Evolutionary conservation across 2,329 filamentous ascomycete genomes (phyloP), one percentile per base, ranked within the genome.

Genomic region (Ophiocordyceps unilateralis): DNA sequence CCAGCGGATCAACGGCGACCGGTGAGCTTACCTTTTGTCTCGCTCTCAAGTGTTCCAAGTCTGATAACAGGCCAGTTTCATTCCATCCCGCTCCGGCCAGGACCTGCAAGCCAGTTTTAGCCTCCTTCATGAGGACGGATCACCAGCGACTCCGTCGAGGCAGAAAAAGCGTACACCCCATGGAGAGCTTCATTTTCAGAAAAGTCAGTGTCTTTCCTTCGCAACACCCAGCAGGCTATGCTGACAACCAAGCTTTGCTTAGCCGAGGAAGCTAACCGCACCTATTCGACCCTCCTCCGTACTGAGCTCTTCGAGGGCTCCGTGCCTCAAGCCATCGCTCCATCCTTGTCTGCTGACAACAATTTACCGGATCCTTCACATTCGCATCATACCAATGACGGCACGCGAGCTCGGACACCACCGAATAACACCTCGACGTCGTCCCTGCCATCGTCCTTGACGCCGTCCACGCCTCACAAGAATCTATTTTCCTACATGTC

Each of bases 401-500:
- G 78, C 41, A 81, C 78, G 41, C 73, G 83, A 54, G 82, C 84
- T 41, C 78, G 82, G 50, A 95, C 89, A 6, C 88, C 88, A 39
- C 88, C 88, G 22, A 77, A 72, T 45, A 77, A 78, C 51, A 61
- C 63, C 17, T 67, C 76, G 14, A 65, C 71, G 14, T 68, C 76
- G 12, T 69, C 74, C 21, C 62, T 87, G n/a, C 79, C 83, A 11
- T 74, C 81, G 2, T 80, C 77, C 44, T 70, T 91, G 45, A 94
- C 89, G 0, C 91, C 91, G 0, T 93, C 89, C 1, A 98, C 91
- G 4, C 91, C 91, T 10, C 87, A 94, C 62, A 96, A 95, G 65
- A 98, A 98, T 51, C 75, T 98, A 34, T 96, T 98, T 58, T 85
- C 83, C 22, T 95, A 93, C 59, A 79, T 85, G 62, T 88, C 84